Evolutionary conservation across 768 basidiomycete genomes (phyloP).

Genomic region (Symmetrospora coprosmae): DNA sequence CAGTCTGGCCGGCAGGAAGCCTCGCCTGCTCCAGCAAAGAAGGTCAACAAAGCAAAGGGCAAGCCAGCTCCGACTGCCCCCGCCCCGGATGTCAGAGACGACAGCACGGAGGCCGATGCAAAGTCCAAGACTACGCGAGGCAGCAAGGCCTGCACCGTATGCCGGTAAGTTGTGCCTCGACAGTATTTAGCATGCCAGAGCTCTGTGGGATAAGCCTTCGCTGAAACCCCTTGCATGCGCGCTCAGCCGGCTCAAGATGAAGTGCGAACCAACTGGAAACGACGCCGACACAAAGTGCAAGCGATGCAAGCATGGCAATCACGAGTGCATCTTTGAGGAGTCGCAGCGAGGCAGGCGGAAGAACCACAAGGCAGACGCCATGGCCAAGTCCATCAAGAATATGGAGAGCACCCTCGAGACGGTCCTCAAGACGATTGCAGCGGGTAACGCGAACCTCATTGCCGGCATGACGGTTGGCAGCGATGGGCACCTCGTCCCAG

Average conservation of each 20-base stretch:
- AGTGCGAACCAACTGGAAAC: constrained; percentile 38
- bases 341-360: constrained; percentile 64
- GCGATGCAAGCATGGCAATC: constrained; percentile 46
- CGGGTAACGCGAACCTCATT: constrained; percentile 1
- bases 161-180: too few species aligned
- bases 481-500: constrained; percentile 1
- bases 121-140: constrained; percentile 33
- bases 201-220: too few species aligned
- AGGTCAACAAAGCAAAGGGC: not conserved
- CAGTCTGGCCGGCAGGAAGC: too few species aligned
- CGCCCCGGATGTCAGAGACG: too few species aligned
- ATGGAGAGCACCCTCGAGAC: constrained; percentile 90
- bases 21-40: not conserved
- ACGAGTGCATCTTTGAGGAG: constrained; percentile 94
- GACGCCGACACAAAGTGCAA: constrained; percentile 83
- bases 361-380: constrained; percentile 31
- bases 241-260: constrained; percentile 29
- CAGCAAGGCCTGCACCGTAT: constrained; percentile 73
- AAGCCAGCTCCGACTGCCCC: not conserved
- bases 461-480: constrained; percentile 8
- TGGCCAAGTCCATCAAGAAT: constrained; percentile 53
- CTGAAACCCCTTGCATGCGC: too few species aligned
- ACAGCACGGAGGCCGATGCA: not conserved
- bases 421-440: constrained; percentile 59
- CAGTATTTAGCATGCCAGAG: too few species aligned